Evolutionary conservation across 495 filamentous ascomycete genomes (phyloP), one percentile per base, ranked within the genome.

Genomic region (Acidomyces sp.): DNA sequence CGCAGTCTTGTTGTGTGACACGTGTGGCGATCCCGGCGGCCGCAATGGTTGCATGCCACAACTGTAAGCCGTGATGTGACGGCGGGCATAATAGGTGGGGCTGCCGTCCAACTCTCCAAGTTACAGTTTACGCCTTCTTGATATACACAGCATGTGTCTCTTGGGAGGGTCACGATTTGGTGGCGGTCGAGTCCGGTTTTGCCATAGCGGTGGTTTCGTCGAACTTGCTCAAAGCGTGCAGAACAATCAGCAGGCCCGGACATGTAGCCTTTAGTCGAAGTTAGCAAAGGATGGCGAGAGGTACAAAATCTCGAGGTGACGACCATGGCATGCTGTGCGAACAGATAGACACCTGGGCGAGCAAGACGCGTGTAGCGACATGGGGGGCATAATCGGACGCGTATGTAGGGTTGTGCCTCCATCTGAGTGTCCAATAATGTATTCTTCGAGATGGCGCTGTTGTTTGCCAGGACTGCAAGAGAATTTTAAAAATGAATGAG

Each of bases 281-380:
- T 49, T 11, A 45, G 54, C 33, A 54, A 52, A n/a, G 30, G 31
- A 43, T 10, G 48, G 40, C 17, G 54, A 56, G 39, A 39, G 54
- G 18, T 56, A 43, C 16, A 48, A 45, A 13, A 52, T 52, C 10
- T 51, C 46, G 1, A 39, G 51, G 6, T 56, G 51, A n/a, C n/a
- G 54, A 56, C 54, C 1, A 56, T 56, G 54, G 54, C 54, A 55
- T 51, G 32, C 48, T 51, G 30, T 55, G 48, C 34, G 52, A 55
- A 41, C 40, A 51, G 4, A 48, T 52, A 18, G 52, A 55, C 20
- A 55, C 36, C 6, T 36, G 52, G 6, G 43, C 52, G 10, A 39
- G 39, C 19, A 55, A 55, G 27, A 43, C 52, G 4, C 48, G 51
- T 35, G 52, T 48, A 15, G 48, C 49, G 15, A 55, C 51, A 1